Conservation (phyloP, 2,329 filamentous ascomycete genomes). For the Botrytis cinerea region DNA sequence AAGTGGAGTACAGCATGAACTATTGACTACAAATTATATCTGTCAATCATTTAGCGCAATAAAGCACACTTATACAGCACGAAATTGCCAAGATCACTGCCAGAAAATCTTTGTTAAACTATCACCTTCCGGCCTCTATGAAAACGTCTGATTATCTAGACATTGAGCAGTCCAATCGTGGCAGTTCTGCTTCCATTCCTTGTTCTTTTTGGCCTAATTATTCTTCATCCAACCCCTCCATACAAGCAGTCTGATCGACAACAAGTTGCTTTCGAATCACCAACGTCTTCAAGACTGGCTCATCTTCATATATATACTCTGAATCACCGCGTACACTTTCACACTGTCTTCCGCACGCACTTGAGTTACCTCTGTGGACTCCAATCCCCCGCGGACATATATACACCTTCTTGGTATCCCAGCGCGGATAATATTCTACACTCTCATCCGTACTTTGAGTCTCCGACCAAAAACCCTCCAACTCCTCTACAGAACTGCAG, state of each 20-base stretch:
- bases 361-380: constrained; percentile 28
- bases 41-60: neutral
- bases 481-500: constrained; percentile 23
- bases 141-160: neutral
- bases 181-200: neutral
- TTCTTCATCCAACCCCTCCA: neutral
- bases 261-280: constrained; percentile 9
- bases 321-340: neutral
- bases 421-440: constrained; percentile 22
- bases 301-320: neutral
- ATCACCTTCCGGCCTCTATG: neutral
- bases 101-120: neutral
- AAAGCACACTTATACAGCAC: neutral
- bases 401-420: constrained; percentile 46
- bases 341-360: constrained; percentile 17
- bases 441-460: neutral
- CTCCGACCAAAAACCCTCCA: neutral
- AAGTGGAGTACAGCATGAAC: neutral
- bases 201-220: neutral
- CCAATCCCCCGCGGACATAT: constrained; percentile 40
- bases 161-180: neutral
- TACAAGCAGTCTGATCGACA: constrained; percentile 7
- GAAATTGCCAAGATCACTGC: accelerated
- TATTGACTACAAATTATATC: neutral
- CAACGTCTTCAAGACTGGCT: neutral